phyloP scores from a whole-genome alignment of 1,284 basidiomycete genomes.

The Irpex sp. region DNA sequence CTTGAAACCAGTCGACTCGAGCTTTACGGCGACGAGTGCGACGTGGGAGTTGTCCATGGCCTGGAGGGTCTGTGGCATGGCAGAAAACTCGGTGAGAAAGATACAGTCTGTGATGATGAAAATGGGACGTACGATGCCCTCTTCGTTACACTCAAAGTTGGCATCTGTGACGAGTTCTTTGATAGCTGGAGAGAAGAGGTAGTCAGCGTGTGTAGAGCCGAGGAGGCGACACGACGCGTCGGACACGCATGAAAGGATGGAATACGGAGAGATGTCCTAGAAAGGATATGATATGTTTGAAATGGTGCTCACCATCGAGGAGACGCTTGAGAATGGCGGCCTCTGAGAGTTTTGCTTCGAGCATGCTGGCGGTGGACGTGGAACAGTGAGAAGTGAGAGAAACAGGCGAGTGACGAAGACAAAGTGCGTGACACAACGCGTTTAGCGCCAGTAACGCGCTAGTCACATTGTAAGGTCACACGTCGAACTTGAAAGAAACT shows the following conservation, averaged over 20 bases:
- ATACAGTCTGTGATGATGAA: neutral
- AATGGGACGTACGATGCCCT: constrained; percentile 68
- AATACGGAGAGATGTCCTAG: neutral
- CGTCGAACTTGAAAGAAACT: too few relatives aligned
- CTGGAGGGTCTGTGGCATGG: constrained; percentile 62
- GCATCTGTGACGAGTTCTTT: constrained; percentile 98
- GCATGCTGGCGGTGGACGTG: constrained; percentile 51
- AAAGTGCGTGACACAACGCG: neutral
- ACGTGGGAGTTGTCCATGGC: constrained; percentile 99
- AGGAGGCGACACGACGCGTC: neutral
- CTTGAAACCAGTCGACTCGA: constrained; percentile 79
- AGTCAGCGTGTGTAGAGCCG: neutral
- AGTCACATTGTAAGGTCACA: neutral
- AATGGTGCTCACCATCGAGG: constrained; percentile 65
- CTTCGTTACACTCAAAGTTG: constrained; percentile 97
- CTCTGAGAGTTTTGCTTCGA: constrained; percentile 86
- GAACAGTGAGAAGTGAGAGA: neutral
- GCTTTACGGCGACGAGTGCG: constrained; percentile 86
- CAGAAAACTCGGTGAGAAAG: neutral
- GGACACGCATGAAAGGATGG: neutral
- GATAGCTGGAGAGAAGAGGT: constrained; percentile 61
- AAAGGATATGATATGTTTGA: neutral
- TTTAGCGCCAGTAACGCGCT: neutral
- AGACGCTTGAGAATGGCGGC: constrained; percentile 85
- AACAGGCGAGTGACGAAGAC: neutral